Base-by-base conservation (phyloP, 225 moss, liverwort and hornwort species). In the Physcomitrium patens region DNA sequence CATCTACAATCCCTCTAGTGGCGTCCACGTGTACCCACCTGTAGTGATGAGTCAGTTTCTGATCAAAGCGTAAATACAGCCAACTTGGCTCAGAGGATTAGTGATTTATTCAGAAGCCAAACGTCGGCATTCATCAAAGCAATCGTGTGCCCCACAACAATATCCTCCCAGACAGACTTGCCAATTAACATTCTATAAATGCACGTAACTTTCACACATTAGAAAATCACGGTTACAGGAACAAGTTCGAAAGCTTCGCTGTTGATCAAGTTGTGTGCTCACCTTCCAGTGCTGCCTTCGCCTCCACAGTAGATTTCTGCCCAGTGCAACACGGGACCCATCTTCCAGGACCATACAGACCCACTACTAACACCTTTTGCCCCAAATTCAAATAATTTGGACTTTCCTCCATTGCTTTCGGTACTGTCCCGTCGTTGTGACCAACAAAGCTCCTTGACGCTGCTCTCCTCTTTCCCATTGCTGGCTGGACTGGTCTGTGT, bases 1-100 rank as follows among this genome's bases (percentile, higher is more conserved):
- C 95, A 82, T 99, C 88, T 14, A 93, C 85, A 82, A 90, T 91
- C 50, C 89, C 95, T 86, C 89, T 89, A 26, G 78, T 74, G 69
- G 93, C 93, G 83, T 99, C 99, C 45, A 95, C 91, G 59, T 99
- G 99, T 20, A 95, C 77, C 99, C 99, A 99, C 65, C 84, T 85
- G 84, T 81, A 81, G 50, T 12, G 49, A 42, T 17, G 66, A 66
- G 61, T 77, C 77, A 80, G 69, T 67, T 60, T 61, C 66, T 67
- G 54, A 54, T 73, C 53, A 47, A 75, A 65, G 67, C 64, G 47
- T 31, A 49, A 64, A 23, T 55, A 51, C 67, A 60, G 26, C 63
- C 52, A 81, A 64, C 59, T 58, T 26, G 46, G 23, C n/a, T 74
- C 15, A 51, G 19, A 46, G 12, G 58, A 69, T 37, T 18, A 64